Evolutionary conservation across 129 eudicot species (phyloP).

Genomic region (Arctium lappa): DNA sequence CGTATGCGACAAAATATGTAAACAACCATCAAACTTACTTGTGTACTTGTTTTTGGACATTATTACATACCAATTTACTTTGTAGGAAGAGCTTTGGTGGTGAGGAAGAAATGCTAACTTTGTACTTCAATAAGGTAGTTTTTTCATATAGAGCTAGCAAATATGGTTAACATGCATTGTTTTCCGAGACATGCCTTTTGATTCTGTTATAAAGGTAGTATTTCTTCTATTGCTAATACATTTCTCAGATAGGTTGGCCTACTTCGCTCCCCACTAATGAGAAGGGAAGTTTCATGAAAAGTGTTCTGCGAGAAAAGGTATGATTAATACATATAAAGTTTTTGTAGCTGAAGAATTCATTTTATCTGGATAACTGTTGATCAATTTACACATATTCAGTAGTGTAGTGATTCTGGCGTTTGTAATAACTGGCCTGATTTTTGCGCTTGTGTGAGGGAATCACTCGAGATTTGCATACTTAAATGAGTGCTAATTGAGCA

Average conservation of each 20-base stretch:
- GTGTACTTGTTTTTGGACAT: not conserved
- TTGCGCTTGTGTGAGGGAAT: not conserved
- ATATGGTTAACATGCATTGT: not conserved
- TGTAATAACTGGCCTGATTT: not conserved
- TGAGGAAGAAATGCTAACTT: conserved; percentile 84
- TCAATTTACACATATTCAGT: not conserved
- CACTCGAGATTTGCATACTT: not conserved
- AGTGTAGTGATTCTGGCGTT: not conserved
- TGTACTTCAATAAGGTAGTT: conserved; percentile 85
- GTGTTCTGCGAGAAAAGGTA: conserved; percentile 86
- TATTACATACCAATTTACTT: conserved; percentile 14
- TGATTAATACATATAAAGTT: not conserved
- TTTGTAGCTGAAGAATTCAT: not conserved
- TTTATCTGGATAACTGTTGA: conserved; percentile 7
- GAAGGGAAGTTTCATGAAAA: conserved; percentile 67
- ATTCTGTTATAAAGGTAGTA: not conserved
- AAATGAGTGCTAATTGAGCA: not conserved
- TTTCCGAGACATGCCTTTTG: not conserved
- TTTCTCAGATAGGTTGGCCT: conserved; percentile 96
- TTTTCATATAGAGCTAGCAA: conserved; percentile 7
- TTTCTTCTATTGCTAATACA: conserved; percentile 12
- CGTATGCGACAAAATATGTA: not conserved
- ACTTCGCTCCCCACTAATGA: conserved; percentile 92
- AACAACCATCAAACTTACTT: not conserved
- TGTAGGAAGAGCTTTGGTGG: conserved; percentile 83